Evolutionary conservation across 208 protist genomes (phyloP), one percentile per base, ranked within the genome.

Genomic region (Trypanosoma cruzi): DNA sequence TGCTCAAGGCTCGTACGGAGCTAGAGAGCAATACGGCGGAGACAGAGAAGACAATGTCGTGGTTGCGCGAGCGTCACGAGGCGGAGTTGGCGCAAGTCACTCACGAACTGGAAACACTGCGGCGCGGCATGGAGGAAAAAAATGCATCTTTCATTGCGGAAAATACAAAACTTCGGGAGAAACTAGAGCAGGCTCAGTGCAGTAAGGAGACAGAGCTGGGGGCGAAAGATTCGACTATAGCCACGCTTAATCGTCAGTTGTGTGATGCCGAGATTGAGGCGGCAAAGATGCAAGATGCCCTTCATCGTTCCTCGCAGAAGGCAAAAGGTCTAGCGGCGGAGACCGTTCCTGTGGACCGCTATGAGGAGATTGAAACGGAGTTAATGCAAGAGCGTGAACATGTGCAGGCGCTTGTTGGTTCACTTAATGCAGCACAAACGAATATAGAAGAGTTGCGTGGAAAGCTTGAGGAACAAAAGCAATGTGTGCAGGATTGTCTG

Each of bases 281-380:
- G 14, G 55, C 64, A 13, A 70, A 64, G 58, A 20, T 71, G 37
- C 61, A 76, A 40, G 64, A 70, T n/a, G 57, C 55, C 29, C 8
- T 58, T 22, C 57, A 64, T 42, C 68, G 60, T 46, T 36, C 53
- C 24, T 36, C 68, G 10, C 44, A 73, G 56, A 65, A 62, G 24
- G 22, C 37, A 46, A 65, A 67, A 24, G 52, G 66, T 3, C 8
- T 48, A 34, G 20, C 42, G 11, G 55, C 37, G 22, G n/a, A 22
- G n/a, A 62, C 28, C 6, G 56, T 56, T 42, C 13, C 31, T n/a
- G 31, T 66, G n/a, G 62, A 71, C 10, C 40, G 54, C 7, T 76
- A 66, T 64, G 71, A 76, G 37, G 57, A 76, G 50, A 8, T 76
- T 20, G 64, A 76, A 29, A 71, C 64, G 28, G 71, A 76, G 36